Evolutionary conservation across 1,284 basidiomycete species (phyloP).

Genomic region (Boletus subluridellus): DNA sequence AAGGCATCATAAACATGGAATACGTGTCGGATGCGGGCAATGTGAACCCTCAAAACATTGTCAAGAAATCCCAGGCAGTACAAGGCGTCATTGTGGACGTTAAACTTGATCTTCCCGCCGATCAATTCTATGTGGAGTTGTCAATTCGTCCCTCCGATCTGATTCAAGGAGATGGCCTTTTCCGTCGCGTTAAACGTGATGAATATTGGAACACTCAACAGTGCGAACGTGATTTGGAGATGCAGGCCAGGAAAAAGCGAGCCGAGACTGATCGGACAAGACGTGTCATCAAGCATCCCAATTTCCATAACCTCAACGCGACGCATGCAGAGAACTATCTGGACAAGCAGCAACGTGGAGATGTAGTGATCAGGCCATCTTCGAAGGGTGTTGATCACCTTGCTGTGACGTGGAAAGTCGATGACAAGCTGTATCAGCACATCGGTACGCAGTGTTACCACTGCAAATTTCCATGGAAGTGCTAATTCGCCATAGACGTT

Average conservation of each 20-base stretch:
- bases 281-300: conserved; percentile 95
- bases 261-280: conserved; percentile 75
- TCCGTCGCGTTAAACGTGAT: conserved; percentile 62
- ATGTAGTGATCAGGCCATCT: conserved; percentile 94
- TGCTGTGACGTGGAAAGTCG: conserved; percentile 99
- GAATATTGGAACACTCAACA: conserved; percentile 66
- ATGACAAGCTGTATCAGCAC: conserved; percentile 95
- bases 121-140: conserved; percentile 72
- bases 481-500: conserved; percentile 61
- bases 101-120: conserved; percentile 59
- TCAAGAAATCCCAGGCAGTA: conserved; percentile 76
- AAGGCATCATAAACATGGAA: conserved; percentile 72
- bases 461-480: not conserved
- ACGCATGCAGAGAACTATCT: conserved; percentile 87
- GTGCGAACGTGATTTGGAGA: conserved; percentile 67
- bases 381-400: conserved; percentile 93
- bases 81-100: conserved; percentile 78
- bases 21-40: conserved; percentile 58
- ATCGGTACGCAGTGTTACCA: conserved; percentile 59
- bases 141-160: conserved; percentile 76
- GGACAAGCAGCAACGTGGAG: conserved; percentile 87
- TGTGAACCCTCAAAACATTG: conserved; percentile 43
- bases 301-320: conserved; percentile 96
- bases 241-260: conserved; percentile 80
- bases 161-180: conserved; percentile 58